Evolutionary conservation across 1,284 basidiomycete species (phyloP), one percentile per base, ranked within the genome.

Genomic region (Marasmius tenuissimus): DNA sequence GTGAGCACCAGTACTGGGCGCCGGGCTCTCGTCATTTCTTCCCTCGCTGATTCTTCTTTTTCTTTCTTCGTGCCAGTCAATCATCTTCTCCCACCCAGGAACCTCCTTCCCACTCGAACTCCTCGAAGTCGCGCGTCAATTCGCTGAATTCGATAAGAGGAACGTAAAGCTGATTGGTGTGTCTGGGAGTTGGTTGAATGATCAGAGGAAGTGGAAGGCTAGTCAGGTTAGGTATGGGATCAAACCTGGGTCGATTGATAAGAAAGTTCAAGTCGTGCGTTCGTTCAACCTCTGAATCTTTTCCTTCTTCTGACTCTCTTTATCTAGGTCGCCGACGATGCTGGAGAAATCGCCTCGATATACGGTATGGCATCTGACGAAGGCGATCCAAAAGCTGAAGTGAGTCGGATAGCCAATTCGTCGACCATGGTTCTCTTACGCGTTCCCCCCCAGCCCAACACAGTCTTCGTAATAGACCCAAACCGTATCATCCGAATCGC

Each of bases 21-120:
- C n/a, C n/a, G n/a, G n/a, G n/a, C n/a, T 48, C 35, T 50, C 49
- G 20, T 62, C 47, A 42, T 55, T 64, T 69, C 10, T 66, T 69
- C 57, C 61, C 67, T 56, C n/a, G 58, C 53, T 53, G 34, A n/a
- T 27, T 10, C 16, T 8, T 14, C 34, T 51, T 18, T 16, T 27
- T 2, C 4, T n/a, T 12, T 20, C 18, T 61, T 51, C 62, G 57
- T 33, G 57, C 12, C 50, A 63, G 62, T 55, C 59, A 8, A 55
- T 63, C 47, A 45, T 63, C 9, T 63, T 63, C 52, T 61, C 62
- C 8, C 59, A 63, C 37, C 62, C 62, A 10, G 62, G 62, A 14
- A 39, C 59, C 10, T 53, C 59, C 12, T 59, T 61, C 37, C 45
- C 57, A 2, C 53, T 57, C 12, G 62, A 63, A 40, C 51, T 63